Evolutionary conservation across 768 basidiomycete species (phyloP).

Genomic region (Lentinula boryana): DNA sequence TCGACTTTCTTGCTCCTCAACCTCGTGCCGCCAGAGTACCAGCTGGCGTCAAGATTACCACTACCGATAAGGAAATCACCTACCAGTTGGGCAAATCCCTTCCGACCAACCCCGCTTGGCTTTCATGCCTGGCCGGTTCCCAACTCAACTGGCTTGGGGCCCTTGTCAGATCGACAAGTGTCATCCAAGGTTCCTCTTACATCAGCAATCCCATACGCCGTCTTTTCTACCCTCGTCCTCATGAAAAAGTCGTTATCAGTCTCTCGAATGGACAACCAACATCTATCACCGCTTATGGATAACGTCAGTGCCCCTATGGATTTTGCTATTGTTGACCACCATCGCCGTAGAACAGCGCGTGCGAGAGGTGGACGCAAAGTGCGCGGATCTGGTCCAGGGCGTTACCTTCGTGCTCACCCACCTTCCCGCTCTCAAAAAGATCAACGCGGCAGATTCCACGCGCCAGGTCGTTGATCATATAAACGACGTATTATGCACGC

Average conservation of each 20-base stretch:
- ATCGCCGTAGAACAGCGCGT: constrained; percentile 31
- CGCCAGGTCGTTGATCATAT: constrained; percentile 31
- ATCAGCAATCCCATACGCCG: constrained; percentile 87
- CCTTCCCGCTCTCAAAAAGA: constrained; percentile 24
- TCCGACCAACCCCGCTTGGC: constrained; percentile 69
- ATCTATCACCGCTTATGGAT: constrained; percentile 67
- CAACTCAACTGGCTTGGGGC: constrained; percentile 84
- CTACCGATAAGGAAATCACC: constrained; percentile 36
- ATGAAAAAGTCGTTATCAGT: constrained; percentile 71
- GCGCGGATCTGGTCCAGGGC: constrained; percentile 33
- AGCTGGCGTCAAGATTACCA: constrained; percentile 36
- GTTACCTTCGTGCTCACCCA: constrained; percentile 37
- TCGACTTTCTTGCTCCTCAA: constrained; percentile 72
- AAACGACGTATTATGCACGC: too few relatives aligned
- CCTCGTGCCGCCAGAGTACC: constrained; percentile 30
- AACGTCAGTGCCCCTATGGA: too few relatives aligned
- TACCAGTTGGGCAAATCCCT: constrained; percentile 44
- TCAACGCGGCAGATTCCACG: constrained; percentile 26
- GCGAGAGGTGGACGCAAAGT: constrained; percentile 32
- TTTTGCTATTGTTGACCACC: too few relatives aligned
- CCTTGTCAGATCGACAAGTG: constrained; percentile 69
- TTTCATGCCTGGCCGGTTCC: constrained; percentile 79
- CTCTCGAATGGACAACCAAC: constrained; percentile 38
- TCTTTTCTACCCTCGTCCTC: constrained; percentile 73
- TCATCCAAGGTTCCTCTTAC: constrained; percentile 84